Base-by-base conservation (phyloP, 2,329 filamentous ascomycete species). In the Cercospora brassicicola region DNA sequence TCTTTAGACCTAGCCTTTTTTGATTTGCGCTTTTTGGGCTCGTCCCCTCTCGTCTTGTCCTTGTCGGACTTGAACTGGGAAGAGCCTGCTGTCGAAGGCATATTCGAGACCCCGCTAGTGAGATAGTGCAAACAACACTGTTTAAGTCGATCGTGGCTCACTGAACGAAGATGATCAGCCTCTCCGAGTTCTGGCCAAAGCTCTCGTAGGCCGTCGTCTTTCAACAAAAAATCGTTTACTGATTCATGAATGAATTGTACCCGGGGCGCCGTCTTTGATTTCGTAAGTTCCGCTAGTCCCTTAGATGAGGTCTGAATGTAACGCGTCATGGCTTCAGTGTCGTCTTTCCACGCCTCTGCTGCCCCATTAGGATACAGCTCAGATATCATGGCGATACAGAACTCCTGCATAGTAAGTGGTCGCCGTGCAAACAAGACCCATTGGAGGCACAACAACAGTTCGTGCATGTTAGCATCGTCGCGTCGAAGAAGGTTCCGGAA, bases 201-300 rank as follows among this genome's bases (percentile, higher is more conserved):
- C 0, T 75, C 62, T 0, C 59, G 8, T 0, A 82, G 67, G 0
- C 81, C 80, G 0, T 72, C 67, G 1, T 80, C 78, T 7, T 79
- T 79, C 2, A 84, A 23, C 0, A 86, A 75, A 56, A 83, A 86
- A 9, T 86, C 84, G 0, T 79, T 73, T 0, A 86, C 83, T 0
- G 84, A 84, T 69, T 86, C 82, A 45, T 86, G 84, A 4, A 86
- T 86, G 72, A 86, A 87, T 66, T 87, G 85, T 0, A 86, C 82
- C 0, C 70, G 81, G 8, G 48, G 26, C 28, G 7, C 13, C 15
- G 26, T 59, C 9, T 69, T 67, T 0, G 75, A 72, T 13, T 73
- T 79, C 0, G 80, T 82, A 0, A 82, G 68, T 64, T 86, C 84
- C 0, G 80, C 82, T 8, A 87, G 76, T 0, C 86, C 85, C 70